Evolutionary conservation across 805 yeast species (phyloP).

Genomic region (Pichia phayaonensis): DNA sequence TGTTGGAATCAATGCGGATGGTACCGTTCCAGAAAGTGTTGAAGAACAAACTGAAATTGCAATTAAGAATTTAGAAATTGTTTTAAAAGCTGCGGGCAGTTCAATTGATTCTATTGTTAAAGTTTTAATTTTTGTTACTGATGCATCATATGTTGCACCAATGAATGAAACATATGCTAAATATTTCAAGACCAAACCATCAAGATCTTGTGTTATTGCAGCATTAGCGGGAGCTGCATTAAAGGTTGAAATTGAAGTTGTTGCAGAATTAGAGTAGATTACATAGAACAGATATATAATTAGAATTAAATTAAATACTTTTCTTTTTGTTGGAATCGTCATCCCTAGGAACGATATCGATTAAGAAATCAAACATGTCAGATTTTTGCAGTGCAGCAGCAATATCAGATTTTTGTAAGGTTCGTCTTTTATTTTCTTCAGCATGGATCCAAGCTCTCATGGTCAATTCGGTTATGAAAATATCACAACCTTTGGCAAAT

Average conservation of each 20-base stretch:
- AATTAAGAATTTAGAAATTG: constrained; percentile 33
- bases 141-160: constrained; percentile 32
- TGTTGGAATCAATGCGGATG: constrained; percentile 24
- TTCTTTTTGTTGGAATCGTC: constrained; percentile 47
- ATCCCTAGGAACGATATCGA: constrained; percentile 92
- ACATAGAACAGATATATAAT: neutral
- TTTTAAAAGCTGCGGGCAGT: constrained; percentile 37
- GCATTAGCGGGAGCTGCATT: constrained; percentile 37
- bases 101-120: constrained; percentile 38
- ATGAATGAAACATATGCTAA: constrained; percentile 41
- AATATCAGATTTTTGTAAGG: constrained; percentile 88
- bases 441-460: constrained; percentile 99
- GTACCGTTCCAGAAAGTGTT: constrained; percentile 35
- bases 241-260: constrained; percentile 43
- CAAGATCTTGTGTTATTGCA: constrained; percentile 44
- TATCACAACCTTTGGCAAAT: constrained; percentile 97
- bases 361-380: constrained; percentile 95
- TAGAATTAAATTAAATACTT: neutral
- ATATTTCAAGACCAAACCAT: constrained; percentile 41
- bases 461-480: constrained; percentile 92
- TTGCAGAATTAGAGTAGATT: constrained; percentile 22
- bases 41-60: constrained; percentile 40
- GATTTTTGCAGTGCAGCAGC: constrained; percentile 91
- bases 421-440: constrained; percentile 90
- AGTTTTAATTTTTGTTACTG: constrained; percentile 40